Evolutionary conservation across 805 yeast genomes (phyloP).

Genomic region (Candida coleopterorum): DNA sequence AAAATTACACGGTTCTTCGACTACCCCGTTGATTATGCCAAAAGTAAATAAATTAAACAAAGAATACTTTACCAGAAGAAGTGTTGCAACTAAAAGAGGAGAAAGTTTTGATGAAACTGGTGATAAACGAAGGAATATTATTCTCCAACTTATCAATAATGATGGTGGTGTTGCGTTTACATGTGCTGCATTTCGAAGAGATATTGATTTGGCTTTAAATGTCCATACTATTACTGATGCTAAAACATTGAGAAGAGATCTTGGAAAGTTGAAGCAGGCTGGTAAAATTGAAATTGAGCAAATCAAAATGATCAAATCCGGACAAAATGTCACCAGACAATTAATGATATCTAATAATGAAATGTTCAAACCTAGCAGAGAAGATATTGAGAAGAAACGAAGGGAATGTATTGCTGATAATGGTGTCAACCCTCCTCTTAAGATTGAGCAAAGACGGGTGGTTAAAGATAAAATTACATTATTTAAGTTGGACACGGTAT

Average conservation of each 20-base stretch:
- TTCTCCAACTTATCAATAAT: conserved; percentile 24
- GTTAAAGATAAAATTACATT: conserved; percentile 27
- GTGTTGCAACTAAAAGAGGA: background rate
- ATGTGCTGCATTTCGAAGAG: conserved; percentile 27
- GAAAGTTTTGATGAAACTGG: conserved; percentile 6
- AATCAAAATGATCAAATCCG: conserved; percentile 22
- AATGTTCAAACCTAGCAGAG: conserved; percentile 21
- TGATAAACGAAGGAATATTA: conserved; percentile 1
- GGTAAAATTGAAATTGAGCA: conserved; percentile 19
- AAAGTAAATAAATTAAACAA: conserved; percentile 4
- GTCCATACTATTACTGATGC: conserved; percentile 28
- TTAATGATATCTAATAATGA: conserved; percentile 28
- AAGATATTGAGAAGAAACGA: conserved; percentile 22
- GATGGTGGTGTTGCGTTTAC: conserved; percentile 37
- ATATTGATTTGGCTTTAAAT: conserved; percentile 26
- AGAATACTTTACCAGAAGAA: background rate
- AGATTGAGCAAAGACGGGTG: conserved; percentile 11
- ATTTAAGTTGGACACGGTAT: conserved; percentile 10
- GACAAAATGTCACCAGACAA: conserved; percentile 24
- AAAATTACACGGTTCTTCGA: background rate
- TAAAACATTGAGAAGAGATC: conserved; percentile 37
- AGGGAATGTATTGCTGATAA: conserved; percentile 22
- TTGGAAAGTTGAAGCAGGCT: conserved; percentile 21
- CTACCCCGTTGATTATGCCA: background rate
- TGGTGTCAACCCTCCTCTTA: conserved; percentile 11